These are phyloP conservation scores for Penicillium angulare DNA, from an alignment of 495 filamentous ascomycete species.

Conservation along the genomic window DNA sequence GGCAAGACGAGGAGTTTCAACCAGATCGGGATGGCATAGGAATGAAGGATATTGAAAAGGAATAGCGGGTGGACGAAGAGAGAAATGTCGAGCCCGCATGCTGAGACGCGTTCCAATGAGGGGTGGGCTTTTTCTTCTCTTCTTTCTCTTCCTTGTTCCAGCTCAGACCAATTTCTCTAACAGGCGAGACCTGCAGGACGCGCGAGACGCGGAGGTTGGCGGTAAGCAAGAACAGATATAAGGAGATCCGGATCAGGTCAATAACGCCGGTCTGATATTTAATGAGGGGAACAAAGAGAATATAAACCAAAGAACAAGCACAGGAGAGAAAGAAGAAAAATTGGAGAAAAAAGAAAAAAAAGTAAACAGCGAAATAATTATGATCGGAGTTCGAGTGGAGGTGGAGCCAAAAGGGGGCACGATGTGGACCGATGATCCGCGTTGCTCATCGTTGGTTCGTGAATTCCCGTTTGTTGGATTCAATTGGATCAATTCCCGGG, in stretches of 20 bases:
- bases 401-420: slow-evolving; percentile 14
- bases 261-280: too few species aligned
- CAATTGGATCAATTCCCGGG: too few species aligned
- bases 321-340: neutral
- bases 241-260: neutral
- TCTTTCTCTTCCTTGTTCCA: neutral
- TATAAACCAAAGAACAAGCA: neutral
- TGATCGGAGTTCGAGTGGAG: slow-evolving; percentile 2
- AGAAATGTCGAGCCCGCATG: slow-evolving; percentile 31
- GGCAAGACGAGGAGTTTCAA: slow-evolving; percentile 1
- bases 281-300: neutral
- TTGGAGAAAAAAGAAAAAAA: neutral
- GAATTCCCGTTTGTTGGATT: too few species aligned
- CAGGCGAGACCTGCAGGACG: slow-evolving; percentile 4
- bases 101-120: slow-evolving; percentile 21
- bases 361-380: slow-evolving; percentile 4
- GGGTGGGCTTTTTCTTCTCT: too few species aligned
- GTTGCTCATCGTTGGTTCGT: slow-evolving; percentile 1
- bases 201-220: neutral
- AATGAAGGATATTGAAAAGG: slow-evolving; percentile 21
- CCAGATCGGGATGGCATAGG: slow-evolving; percentile 17
- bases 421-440: slow-evolving; percentile 4
- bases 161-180: slow-evolving; percentile 1
- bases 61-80: slow-evolving; percentile 22
- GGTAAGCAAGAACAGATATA: neutral